A percentile compares a stretch with the other conserved stretches of the same genome.
Evolutionary conservation across 169 alveolate genomes (phyloP).

Genomic region (Plasmodium ovale): DNA sequence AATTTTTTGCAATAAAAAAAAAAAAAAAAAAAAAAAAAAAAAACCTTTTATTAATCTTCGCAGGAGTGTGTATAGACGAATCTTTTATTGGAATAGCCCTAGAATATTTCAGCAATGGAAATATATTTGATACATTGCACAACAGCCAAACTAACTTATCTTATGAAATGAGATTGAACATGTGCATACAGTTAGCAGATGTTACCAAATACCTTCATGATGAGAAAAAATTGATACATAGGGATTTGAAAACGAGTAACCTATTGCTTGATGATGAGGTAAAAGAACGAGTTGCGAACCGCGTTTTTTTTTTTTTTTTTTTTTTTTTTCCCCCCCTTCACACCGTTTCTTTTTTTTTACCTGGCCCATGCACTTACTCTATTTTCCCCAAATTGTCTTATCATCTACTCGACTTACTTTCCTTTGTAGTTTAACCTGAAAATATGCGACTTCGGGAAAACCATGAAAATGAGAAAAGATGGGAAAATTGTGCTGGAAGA

Average conservation of each 20-base stretch:
- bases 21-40: too few species aligned
- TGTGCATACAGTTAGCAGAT: constrained; percentile 81
- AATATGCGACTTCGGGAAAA: constrained; percentile 89
- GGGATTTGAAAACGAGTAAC: constrained; percentile 88
- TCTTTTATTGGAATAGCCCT: constrained; percentile 82
- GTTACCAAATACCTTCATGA: constrained; percentile 83
- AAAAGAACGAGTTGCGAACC: constrained; percentile 1
- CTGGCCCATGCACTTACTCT: too few species aligned
- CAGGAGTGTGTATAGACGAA: constrained; percentile 85
- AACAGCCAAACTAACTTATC: constrained; percentile 78
- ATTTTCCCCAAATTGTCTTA: neutral
- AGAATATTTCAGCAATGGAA: constrained; percentile 85
- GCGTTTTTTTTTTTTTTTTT: neutral
- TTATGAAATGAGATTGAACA: constrained; percentile 79
- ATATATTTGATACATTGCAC: constrained; percentile 82
- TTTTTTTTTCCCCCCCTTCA: neutral
- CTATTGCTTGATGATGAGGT: constrained; percentile 81
- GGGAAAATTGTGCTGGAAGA: constrained; percentile 85
- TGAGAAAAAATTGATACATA: constrained; percentile 81
- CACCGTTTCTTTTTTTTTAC: neutral
- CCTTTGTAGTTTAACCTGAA: constrained; percentile 78
- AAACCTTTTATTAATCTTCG: neutral
- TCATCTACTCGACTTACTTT: neutral
- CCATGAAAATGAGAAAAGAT: constrained; percentile 78
- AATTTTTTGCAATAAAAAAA: too few species aligned